phyloP scores from a whole-genome alignment of 768 basidiomycete species.

The Sporobolomyces pararoseus region DNA sequence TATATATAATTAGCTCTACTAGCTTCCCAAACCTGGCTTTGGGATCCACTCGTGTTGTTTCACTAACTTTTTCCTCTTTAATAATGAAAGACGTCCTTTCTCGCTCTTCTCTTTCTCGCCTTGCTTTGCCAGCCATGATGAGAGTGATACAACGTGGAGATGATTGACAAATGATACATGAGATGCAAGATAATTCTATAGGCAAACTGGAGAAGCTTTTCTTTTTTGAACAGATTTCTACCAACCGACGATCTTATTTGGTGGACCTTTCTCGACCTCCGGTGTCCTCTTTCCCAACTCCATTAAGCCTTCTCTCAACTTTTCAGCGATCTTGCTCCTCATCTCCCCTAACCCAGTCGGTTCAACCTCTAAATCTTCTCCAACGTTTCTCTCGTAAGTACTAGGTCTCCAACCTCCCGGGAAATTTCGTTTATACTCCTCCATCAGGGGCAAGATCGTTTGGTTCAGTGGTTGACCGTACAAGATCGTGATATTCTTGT shows the following conservation, averaged over 20 bases:
- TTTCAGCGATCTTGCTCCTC: conserved; percentile 58
- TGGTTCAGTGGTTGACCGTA: conserved; percentile 70
- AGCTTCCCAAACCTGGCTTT: no score
- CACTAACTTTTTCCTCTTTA: not conserved
- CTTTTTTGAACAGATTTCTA: not conserved
- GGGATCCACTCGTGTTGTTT: not conserved
- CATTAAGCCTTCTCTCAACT: conserved; percentile 50
- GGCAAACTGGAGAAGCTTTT: not conserved
- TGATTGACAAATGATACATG: no score
- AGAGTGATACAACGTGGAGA: no score
- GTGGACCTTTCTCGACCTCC: conserved; percentile 22
- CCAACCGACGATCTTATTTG: conserved; percentile 19
- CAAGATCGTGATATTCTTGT: conserved; percentile 64
- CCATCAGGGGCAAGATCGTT: conserved; percentile 48
- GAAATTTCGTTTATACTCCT: conserved; percentile 32
- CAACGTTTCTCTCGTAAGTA: conserved; percentile 44
- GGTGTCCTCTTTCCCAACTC: conserved; percentile 45
- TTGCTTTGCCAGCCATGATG: no score
- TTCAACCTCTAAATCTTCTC: conserved; percentile 45
- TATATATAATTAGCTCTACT: no score
- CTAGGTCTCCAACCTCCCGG: conserved; percentile 30
- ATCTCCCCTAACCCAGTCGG: conserved; percentile 48
- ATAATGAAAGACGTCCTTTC: no score
- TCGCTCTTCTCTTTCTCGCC: no score
- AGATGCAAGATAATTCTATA: no score